Evolutionary conservation across 352 stramenopile genomes (phyloP).

Genomic region (Plasmopara muralis): DNA sequence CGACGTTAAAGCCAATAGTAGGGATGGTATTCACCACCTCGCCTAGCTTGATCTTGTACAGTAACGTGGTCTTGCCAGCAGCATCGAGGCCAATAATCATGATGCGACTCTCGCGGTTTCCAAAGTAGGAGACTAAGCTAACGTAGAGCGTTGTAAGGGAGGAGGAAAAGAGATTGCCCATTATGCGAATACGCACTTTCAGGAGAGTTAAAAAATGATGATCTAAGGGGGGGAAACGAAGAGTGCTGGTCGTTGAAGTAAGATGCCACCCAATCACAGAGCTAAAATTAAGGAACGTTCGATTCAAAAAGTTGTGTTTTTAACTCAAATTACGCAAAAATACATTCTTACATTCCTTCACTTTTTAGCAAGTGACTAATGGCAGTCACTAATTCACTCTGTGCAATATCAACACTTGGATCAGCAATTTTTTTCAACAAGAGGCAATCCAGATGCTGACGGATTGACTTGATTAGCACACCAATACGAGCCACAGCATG

Average conservation of each 20-base stretch:
- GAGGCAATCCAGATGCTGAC: slow-evolving; percentile 89
- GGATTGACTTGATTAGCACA: slow-evolving; percentile 94
- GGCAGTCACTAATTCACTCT: slow-evolving; percentile 75
- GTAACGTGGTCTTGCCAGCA: slow-evolving; percentile 96
- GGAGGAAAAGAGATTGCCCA: slow-evolving; percentile 43
- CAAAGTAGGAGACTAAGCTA: slow-evolving; percentile 26
- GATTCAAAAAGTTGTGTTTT: too few relatives aligned
- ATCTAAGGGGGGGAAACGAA: not conserved
- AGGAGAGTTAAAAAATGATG: not conserved
- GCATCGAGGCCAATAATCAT: slow-evolving; percentile 93
- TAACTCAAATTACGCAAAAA: not conserved
- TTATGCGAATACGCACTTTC: slow-evolving; percentile 2
- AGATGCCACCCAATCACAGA: not conserved
- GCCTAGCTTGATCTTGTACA: slow-evolving; percentile 85
- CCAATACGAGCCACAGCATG: slow-evolving; percentile 90
- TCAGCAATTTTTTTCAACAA: slow-evolving; percentile 92
- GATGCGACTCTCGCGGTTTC: slow-evolving; percentile 36
- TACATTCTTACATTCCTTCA: slow-evolving; percentile 54
- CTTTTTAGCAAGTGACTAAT: slow-evolving; percentile 77
- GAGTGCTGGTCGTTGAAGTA: not conserved
- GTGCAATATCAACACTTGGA: slow-evolving; percentile 86
- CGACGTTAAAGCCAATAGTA: slow-evolving; percentile 87
- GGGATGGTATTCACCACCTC: slow-evolving; percentile 63
- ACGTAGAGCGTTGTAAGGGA: slow-evolving; percentile 31
- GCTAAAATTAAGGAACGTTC: not conserved